Conservation (phyloP, 2,329 filamentous ascomycete species). For the Aspergillus thermomutatus region DNA sequence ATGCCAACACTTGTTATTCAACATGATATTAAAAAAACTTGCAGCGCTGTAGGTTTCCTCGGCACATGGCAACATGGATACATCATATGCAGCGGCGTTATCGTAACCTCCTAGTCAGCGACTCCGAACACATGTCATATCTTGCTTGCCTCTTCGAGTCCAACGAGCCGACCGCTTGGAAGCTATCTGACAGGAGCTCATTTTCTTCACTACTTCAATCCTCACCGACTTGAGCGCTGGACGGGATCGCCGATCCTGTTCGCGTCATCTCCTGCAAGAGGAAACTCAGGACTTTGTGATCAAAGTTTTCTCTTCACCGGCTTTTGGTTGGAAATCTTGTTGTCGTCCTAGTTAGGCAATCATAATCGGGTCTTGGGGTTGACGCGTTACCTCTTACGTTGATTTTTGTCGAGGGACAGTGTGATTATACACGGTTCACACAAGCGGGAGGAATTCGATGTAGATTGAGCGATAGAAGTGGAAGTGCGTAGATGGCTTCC, state of each 20-base stretch:
- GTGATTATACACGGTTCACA: no score
- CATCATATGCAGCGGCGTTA: neutral
- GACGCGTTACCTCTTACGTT: neutral
- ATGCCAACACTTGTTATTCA: neutral
- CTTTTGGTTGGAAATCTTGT: neutral
- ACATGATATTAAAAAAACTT: neutral
- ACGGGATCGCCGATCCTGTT: neutral
- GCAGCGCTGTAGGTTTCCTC: neutral
- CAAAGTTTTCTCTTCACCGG: neutral
- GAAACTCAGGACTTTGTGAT: neutral
- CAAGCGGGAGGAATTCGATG: no score
- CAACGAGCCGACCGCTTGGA: neutral
- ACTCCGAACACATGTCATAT: neutral
- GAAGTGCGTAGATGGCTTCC: neutral
- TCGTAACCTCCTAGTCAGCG: neutral
- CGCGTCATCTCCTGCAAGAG: neutral
- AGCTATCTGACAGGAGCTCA: neutral
- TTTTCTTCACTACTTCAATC: neutral
- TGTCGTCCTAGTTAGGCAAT: neutral
- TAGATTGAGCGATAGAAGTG: no score
- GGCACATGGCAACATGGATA: neutral
- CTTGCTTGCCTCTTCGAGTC: neutral
- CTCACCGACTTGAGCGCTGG: neutral
- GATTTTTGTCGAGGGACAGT: no score
- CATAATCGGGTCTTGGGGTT: neutral